Base-by-base conservation (phyloP, 345 rosid genomes). In the Eucalyptus sp. region DNA sequence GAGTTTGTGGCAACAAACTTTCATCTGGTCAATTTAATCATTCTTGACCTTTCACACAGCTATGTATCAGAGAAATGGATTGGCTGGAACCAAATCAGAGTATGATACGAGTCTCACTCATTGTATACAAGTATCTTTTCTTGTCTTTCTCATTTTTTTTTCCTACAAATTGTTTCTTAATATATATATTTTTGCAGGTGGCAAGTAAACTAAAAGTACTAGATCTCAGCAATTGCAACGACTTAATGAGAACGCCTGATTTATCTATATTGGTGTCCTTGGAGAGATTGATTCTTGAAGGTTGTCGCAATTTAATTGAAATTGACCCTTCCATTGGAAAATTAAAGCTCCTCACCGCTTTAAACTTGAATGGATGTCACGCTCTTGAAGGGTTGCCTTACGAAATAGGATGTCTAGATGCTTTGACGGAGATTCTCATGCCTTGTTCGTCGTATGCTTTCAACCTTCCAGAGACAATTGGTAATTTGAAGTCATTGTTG, bases 91-190 rank as follows among this genome's bases (percentile, higher is more conserved):
- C 71, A 62, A 62, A 62, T 62, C 5, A 13, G 3, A 62, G 71
- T 62, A 62, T 51, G 17, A 29, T 29, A 29, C 3, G 1, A 13
- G 17, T 29, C 33, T 13, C 71, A 29, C 16, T 29, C 33, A 5
- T 27, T 27, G 31, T 27, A 27, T 27, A 27, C 13, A 1, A 0
- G 13, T 62, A 29, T 62, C 33, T 0, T 62, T 62, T 62, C 68
- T 27, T 62, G 7, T 62, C 29, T 62, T 31, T 12, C 13, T 62
- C 4, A 1, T 60, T 27, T 62, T 62, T 62, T 60, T 27, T 60
- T 3, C 14, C 14, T 11, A 11, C 0, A 51, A 0, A 27, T 12
- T 1, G 4, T 60, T 60, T 60, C n/a, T 11, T 29, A 13, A 13
- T 62, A 13, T 6, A 6, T 27, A 27, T 62, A 11, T 13, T 62